Percentiles rank a stretch among this genome's conserved stretches.
Evolutionary conservation across 2,329 filamentous ascomycete genomes (phyloP).

Genomic region (Reticulascus tulasneorum): DNA sequence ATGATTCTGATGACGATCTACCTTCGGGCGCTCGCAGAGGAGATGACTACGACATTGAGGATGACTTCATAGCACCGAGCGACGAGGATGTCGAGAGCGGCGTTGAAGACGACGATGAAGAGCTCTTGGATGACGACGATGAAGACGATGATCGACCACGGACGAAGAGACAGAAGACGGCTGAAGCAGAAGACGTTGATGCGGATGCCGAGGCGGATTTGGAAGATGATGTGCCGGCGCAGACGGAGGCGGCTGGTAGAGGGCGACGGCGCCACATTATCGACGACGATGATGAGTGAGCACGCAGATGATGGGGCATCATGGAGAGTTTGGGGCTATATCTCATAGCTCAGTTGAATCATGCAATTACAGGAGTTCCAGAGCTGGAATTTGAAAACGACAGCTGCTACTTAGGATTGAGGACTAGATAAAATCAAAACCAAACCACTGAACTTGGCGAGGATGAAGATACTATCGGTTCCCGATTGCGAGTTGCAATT

Average conservation of each 20-base stretch:
- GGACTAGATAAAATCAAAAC: too few relatives aligned
- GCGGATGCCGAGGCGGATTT: conserved; percentile 53
- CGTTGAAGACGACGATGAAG: conserved; percentile 59
- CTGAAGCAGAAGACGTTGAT: conserved; percentile 42
- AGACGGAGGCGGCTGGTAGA: conserved; percentile 35
- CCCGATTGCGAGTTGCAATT: too few relatives aligned
- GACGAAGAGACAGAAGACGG: conserved; percentile 41
- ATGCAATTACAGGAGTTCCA: too few relatives aligned
- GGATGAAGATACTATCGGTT: too few relatives aligned
- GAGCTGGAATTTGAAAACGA: too few relatives aligned
- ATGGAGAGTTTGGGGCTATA: too few relatives aligned
- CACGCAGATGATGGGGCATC: too few relatives aligned
- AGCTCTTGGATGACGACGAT: conserved; percentile 50
- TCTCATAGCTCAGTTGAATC: too few relatives aligned
- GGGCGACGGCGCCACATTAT: conserved; percentile 53
- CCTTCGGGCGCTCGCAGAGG: conserved; percentile 57
- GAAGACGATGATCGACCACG: conserved; percentile 40
- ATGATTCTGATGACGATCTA: conserved; percentile 74
- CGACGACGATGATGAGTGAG: conserved; percentile 59
- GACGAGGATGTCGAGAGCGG: conserved; percentile 63
- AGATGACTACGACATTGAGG: conserved; percentile 74
- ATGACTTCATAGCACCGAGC: conserved; percentile 73
- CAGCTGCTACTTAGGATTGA: too few relatives aligned
- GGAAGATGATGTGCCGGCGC: conserved; percentile 46
- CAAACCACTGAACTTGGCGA: too few relatives aligned